phyloP scores from a whole-genome alignment of 2,329 filamentous ascomycete species.

The Microcyclospora pomicola region DNA sequence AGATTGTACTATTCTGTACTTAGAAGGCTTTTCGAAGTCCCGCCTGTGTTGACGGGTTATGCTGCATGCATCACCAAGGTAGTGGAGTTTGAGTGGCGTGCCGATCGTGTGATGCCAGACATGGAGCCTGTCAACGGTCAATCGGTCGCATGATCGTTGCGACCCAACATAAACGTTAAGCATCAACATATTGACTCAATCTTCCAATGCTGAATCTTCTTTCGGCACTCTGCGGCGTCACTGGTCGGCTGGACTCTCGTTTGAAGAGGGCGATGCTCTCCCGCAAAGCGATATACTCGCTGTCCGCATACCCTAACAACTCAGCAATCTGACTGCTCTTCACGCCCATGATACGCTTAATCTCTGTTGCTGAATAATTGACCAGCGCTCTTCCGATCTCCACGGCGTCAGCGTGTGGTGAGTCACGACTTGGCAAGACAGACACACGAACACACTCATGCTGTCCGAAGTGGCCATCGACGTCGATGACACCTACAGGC shows the following conservation, averaged over 20 bases:
- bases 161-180: too few species aligned
- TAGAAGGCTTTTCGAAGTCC: too few species aligned
- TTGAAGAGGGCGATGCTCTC: conserved; percentile 72
- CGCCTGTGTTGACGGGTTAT: too few species aligned
- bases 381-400: conserved; percentile 84
- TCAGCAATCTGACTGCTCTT: conserved; percentile 68
- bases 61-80: too few species aligned
- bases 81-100: too few species aligned
- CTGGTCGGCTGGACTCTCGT: conserved; percentile 17
- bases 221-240: conserved; percentile 14
- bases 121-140: too few species aligned
- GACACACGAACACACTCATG: conserved; percentile 83
- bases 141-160: too few species aligned
- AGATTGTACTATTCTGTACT: too few species aligned
- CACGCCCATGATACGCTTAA: conserved; percentile 68
- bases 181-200: conserved; percentile 16
- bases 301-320: conserved; percentile 80
- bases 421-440: conserved; percentile 51
- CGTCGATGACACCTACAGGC: conserved; percentile 78
- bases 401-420: conserved; percentile 22
- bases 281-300: conserved; percentile 79
- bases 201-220: conserved; percentile 16
- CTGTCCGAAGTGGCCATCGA: conserved; percentile 77
- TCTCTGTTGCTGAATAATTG: conserved; percentile 82
- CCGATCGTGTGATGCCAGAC: too few species aligned